Percentiles rank a stretch among this genome's conserved stretches.
Evolutionary conservation across 371 early-diverging fungal genomes (phyloP).

Genomic region (Haplosporangium sp.): DNA sequence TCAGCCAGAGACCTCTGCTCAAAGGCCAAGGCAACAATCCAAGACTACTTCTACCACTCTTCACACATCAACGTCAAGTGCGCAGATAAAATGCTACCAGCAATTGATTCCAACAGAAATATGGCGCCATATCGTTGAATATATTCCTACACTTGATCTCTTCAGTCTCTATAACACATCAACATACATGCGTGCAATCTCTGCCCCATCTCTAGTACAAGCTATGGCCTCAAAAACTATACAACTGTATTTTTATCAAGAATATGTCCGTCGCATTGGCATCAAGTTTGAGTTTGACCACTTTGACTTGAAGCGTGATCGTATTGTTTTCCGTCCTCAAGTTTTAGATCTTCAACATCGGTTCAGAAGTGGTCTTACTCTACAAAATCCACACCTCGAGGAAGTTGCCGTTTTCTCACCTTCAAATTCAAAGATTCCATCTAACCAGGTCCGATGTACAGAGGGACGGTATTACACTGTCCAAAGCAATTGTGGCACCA

Average conservation of each 20-base stretch:
- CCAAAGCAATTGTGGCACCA: neutral
- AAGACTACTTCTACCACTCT: neutral
- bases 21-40: neutral
- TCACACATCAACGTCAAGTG: neutral
- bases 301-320: conserved; percentile 39
- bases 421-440: neutral
- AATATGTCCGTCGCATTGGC: conserved; percentile 44
- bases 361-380: conserved; percentile 30
- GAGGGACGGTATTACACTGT: conserved; percentile 15
- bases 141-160: conserved; percentile 26
- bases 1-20: neutral
- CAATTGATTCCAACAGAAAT: conserved; percentile 35
- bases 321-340: conserved; percentile 34
- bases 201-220: conserved; percentile 21
- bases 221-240: conserved; percentile 32
- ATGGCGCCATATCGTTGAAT: conserved; percentile 23
- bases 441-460: conserved; percentile 8
- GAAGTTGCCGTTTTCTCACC: conserved; percentile 21
- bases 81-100: conserved; percentile 6
- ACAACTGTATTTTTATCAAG: conserved; percentile 44
- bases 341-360: conserved; percentile 30
- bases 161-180: conserved; percentile 49
- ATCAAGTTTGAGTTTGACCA: conserved; percentile 44
- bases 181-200: conserved; percentile 31
- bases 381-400: conserved; percentile 48